Evolutionary conservation across 2,329 filamentous ascomycete genomes (phyloP), one percentile per base, ranked within the genome.

Genomic region (Diaporthe sp.): DNA sequence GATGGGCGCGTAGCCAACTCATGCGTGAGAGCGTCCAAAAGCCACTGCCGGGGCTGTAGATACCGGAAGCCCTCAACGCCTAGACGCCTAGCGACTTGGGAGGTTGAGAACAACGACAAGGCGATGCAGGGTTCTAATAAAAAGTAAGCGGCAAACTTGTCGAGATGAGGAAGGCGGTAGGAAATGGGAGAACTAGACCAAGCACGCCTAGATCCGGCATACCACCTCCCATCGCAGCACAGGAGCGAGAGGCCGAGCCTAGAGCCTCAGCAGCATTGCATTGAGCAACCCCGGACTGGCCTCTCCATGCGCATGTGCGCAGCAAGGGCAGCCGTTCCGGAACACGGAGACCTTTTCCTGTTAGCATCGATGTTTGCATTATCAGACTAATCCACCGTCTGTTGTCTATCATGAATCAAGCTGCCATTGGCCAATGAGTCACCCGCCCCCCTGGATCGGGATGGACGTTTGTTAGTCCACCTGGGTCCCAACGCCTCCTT

Each of bases 401-500:
- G 22, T 42, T 31, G 25, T 73, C 47, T 31, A 55, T 60, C 25
- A 47, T 65, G 42, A 39, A 73, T 72, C 51, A 65, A 61, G 47
- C n/a, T 42, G 44, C 73, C 61, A 79, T 79, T 78, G 77, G 76
- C 57, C 77, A 78, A 77, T 78, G 78, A 78, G 77, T 78, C 78
- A 79, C 78, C 49, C 75, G 76, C 61, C 71, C 49, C 47, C 72
- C 55, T 73, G n/a, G 37, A 39, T 49, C 61, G 61, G 34, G 65
- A 55, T 20, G 49, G 42, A 49, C 58, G 37, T 65, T 13, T 51
- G 25, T 51, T 72, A 51, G 51, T 70, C 39, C 39, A 53, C 25
- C 31, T 31, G 4, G 22, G 37, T 63, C 9, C 58, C 49, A 57
- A 28, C 12, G 39, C 31, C 47, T 42, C 10, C 37, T 55, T 20